Evolutionary conservation across 2,329 filamentous ascomycete genomes (phyloP), one percentile per base, ranked within the genome.

Genomic region (Clarireedia sp.): DNA sequence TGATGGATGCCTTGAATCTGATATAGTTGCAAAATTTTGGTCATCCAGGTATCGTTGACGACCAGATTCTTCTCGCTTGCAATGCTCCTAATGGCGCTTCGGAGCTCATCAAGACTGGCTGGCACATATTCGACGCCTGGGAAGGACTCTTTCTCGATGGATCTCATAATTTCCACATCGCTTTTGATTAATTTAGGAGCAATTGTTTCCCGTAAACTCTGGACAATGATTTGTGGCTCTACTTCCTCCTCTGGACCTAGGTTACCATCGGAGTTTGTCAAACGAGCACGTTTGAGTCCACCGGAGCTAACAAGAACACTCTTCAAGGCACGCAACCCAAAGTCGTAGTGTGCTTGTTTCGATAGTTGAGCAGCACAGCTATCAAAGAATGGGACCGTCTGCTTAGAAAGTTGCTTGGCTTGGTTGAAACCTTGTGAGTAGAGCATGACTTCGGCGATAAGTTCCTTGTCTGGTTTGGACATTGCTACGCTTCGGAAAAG

Each of bases 401-500:
- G 90, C 69, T 92, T 94, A 1, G 94, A 96, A 5, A 99, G 78
- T 57, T 86, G 78, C 74, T 97, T 99, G 37, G 94, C 94, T 71
- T 96, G 90, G 66, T 89, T 95, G 78, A 99, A 99, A 68, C 94
- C 94, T 72, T 99, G 94, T 1, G 95, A 99, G 78, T 96, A 99
- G 37, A 99, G 83, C 95, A 99, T 99, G 66, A 99, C 94, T 75
- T 99, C 94, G 37, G 94, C 90, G 73, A 99, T 99, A 56, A 99
- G 86, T 72, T 99, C 95, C 73, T 99, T 99, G 77, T 99, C 95
- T 0, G 94, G 94, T 73, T 97, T 99, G 10, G 94, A 99, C 94
- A 99, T 99, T 60, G 94, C 94, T 51, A 99, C 91, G 67, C 94
- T 99, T 69, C 95, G 86, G 83, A 99, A 99, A 41, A 99, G 78